Base-by-base conservation (phyloP, 2,329 filamentous ascomycete species). In the Talaromyces sp. region DNA sequence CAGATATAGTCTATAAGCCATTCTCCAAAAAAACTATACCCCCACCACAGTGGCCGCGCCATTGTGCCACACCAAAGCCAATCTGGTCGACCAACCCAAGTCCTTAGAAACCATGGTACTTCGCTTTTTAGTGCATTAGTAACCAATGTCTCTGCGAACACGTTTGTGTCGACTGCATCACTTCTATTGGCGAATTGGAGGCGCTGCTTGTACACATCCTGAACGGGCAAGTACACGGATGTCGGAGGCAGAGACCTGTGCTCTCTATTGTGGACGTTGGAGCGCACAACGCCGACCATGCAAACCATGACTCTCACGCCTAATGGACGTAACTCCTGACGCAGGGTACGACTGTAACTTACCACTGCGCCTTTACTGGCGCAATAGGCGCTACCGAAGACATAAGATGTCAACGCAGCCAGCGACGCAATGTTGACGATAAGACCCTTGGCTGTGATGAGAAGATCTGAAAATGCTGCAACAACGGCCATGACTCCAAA, bases 301-400 rank as follows among this genome's bases (percentile, higher is more conserved):
- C 50, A 56, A n/a, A 56, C 50, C 50, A 56, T 56, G 33, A 56
- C 50, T 19, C 50, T 19, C n/a, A 56, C 50, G 1, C 50, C 50
- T 11, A 56, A 56, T 19, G 50, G 50, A 56, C 50, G 50, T 35
- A 56, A 56, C 50, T 56, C 50, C 27, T 56, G 50, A n/a, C 50
- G 50, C n/a, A 56, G 19, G 3, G 50, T 56, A 14, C 50, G 50
- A 11, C 50, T 56, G 33, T 56, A 56, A 27, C 50, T 56, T 56
- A 56, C 50, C 9, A 56, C 27, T 33, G 50, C 50, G 5, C 50
- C 50, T 56, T 56, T 56, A 11, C 50, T 56, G 14, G 50, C 50
- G 50, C 50, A 56, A 56, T 56, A 56, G 50, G 50, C 50, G 50
- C 50, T 56, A 10, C 50, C 50, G 50, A 56, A 56, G 50, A 56